Evolutionary conservation across 495 filamentous ascomycete genomes (phyloP).

Genomic region (Apiosordaria backusii): DNA sequence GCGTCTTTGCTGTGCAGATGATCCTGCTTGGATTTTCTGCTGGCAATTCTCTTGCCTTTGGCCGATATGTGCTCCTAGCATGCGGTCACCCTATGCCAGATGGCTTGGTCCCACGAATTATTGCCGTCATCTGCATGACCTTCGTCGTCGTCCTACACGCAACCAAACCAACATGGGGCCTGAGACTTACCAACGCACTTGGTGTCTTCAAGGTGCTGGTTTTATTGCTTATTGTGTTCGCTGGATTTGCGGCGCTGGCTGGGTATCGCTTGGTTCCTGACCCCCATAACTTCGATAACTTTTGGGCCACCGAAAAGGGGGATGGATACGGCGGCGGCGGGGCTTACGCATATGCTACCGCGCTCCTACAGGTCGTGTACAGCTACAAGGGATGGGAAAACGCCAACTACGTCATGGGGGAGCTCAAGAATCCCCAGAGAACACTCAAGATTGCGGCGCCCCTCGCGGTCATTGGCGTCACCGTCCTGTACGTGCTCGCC

Average conservation of each 20-base stretch:
- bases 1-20: constrained; percentile 58
- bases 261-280: constrained; percentile 23
- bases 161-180: constrained; percentile 56
- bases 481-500: constrained; percentile 58
- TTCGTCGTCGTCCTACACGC: constrained; percentile 58
- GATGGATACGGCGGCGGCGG: constrained; percentile 43
- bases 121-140: constrained; percentile 52
- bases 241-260: constrained; percentile 46
- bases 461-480: constrained; percentile 53
- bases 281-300: constrained; percentile 31
- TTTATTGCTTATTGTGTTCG: constrained; percentile 59
- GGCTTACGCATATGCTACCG: constrained; percentile 43
- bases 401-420: constrained; percentile 53
- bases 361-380: constrained; percentile 48
- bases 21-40: constrained; percentile 52
- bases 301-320: constrained; percentile 39
- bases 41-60: constrained; percentile 64
- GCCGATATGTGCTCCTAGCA: constrained; percentile 62
- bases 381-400: constrained; percentile 50
- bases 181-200: constrained; percentile 59
- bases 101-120: constrained; percentile 58
- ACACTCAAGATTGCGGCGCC: constrained; percentile 62
- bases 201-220: constrained; percentile 64
- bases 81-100: constrained; percentile 47
- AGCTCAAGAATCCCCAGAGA: constrained; percentile 57